Evolutionary conservation across 2,329 filamentous ascomycete species (phyloP).

Genomic region (Fonsecaea erecta): DNA sequence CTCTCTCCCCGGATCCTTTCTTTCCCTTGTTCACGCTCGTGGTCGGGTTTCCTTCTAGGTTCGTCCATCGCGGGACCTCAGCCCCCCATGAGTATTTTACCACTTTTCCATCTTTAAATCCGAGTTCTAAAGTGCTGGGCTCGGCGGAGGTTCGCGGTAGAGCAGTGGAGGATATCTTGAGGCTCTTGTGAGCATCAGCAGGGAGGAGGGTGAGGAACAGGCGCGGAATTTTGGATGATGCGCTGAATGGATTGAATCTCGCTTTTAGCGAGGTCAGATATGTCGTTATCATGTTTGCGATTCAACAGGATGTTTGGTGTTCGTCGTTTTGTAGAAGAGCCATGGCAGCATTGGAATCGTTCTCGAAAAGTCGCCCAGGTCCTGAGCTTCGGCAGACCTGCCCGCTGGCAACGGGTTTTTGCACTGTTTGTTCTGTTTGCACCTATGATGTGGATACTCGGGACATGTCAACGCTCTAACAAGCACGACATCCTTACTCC

Average conservation of each 20-base stretch:
- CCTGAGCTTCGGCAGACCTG: not conserved
- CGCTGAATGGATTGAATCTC: slow-evolving; percentile 90
- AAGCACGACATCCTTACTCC: not conserved
- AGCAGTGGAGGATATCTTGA: slow-evolving; percentile 78
- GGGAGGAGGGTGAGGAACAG: slow-evolving; percentile 87
- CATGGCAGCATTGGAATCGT: not conserved
- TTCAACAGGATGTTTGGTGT: not conserved
- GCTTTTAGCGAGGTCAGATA: slow-evolving; percentile 73
- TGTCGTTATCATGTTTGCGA: slow-evolving; percentile 36
- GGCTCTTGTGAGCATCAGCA: slow-evolving; percentile 72
- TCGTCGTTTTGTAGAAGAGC: not conserved
- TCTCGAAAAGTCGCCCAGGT: not conserved
- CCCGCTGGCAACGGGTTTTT: not conserved
- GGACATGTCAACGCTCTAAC: not conserved
- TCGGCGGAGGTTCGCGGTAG: slow-evolving; percentile 68
- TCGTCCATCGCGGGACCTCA: slow-evolving; percentile 8
- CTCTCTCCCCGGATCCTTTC: slow-evolving; percentile 72
- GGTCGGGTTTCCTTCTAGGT: not conserved
- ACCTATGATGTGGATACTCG: not conserved
- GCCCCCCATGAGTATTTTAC: slow-evolving; percentile 63
- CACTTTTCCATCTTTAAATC: slow-evolving; percentile 96
- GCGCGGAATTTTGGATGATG: slow-evolving; percentile 77
- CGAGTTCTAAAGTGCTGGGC: slow-evolving; percentile 71
- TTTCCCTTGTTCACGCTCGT: slow-evolving; percentile 71
- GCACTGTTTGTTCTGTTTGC: slow-evolving; percentile 27